Evolutionary conservation across 495 filamentous ascomycete genomes (phyloP), one percentile per base, ranked within the genome.

Genomic region (Mytilinidion resinicola): DNA sequence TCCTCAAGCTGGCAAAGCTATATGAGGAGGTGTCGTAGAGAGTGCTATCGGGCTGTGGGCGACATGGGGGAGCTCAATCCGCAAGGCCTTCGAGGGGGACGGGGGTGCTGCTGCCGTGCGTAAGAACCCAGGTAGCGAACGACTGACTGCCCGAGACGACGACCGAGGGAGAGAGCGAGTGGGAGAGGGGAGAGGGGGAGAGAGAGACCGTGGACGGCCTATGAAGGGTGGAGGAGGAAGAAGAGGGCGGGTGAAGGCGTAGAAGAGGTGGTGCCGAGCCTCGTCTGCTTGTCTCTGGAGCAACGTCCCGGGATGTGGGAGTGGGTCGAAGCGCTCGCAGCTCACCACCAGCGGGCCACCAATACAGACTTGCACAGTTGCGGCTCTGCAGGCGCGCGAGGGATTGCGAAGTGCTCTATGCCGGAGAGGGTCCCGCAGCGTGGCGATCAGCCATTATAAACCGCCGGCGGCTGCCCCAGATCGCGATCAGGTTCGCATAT

Each of bases 191-290:
- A 51, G 56, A 39, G 36, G 62, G 53, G 21, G 55, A 51, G 56
- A 39, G 48, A 50, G 41, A 30, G 25, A 30, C 25, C 25, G 6
- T 2, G 25, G 25, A 30, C 25, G 25, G 25, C 25, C 25, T 30
- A 30, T 30, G 25, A 30, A 30, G 25, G 25, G 25, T 30, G 25
- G 25, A 57, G 50, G 43, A 53, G 49, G 56, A 36, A 54, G 37
- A 48, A 55, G 38, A 36, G 44, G 36, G 55, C 53, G 55, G 53
- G 34, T 35, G 60, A 35, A 49, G 51, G 17, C 37, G 44, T 34
- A 38, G 54, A 60, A 55, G 64, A 53, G 60, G 56, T 38, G 64
- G 56, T 66, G 49, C 56, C 53, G 60, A 52, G 60, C 59, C 62
- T 57, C 48, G 53, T 51, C 49, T 30, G 34, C 37, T 56, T 53